Base-by-base conservation (phyloP, 139 green algal species). In the Asterochloris erici region DNA sequence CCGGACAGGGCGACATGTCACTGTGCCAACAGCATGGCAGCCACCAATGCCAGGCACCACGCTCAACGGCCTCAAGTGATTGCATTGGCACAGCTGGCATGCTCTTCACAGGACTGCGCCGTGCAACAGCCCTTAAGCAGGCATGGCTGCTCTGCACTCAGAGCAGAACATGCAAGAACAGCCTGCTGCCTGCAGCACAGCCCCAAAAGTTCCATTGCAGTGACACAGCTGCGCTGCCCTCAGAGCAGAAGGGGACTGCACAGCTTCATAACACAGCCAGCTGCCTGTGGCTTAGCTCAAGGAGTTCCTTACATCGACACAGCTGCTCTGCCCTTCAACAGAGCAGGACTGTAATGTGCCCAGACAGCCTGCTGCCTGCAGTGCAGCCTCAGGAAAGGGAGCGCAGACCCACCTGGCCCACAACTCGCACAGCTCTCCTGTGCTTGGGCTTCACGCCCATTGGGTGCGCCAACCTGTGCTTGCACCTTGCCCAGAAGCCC, bases 401-500 rank as follows among this genome's bases (percentile, higher is more conserved):
- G 19, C 23, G 54, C 6, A 47, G 76, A 68, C 60, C 68, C 24
- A 80, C 76, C 76, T 80, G 76, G 13, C 76, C 76, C 21, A 80
- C 60, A 24, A 80, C 21, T 0, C 76, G 68, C 24, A 80, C 54
- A 80, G 68, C 68, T 23, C 68, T 80, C 60, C 28, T 23, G 21
- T 80, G 76, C 61, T 80, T 14, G 12, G 76, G 47, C 68, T 69
- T 80, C 60, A 80, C 76, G n/a, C 76, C 76, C 21, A 80, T 54
- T 16, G 76, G 76, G 61, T 80, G 76, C 68, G 60, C 68, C 17
- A 80, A 54, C 24, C 68, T 80, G 61, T 80, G 76, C 17, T n/a
- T 62, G 19, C 60, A 61, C 24, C 47, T 80, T 11, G 12, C 29
- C 76, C 76, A 68, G 24, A 80, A 80, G 11, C 68, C n/a, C 23